Evolutionary conservation across 164 flowering plant genomes (phyloP), one percentile per base, ranked within the genome.

Genomic region (Vitis cinerea): DNA sequence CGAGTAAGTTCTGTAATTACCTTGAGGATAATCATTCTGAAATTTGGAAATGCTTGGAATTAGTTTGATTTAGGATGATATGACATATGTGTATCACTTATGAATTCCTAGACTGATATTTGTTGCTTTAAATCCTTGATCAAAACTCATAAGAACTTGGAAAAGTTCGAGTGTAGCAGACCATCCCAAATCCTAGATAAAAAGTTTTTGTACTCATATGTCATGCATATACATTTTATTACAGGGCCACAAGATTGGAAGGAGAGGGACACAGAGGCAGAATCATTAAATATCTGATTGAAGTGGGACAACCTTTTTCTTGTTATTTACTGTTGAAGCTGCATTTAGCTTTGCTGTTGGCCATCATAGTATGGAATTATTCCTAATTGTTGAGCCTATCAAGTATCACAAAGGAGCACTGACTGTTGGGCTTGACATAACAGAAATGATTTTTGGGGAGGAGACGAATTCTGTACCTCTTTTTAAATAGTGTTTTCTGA

Each of bases 171-270:
- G 44, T 37, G 0, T 6, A 37, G 44, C 44, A 37, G 44, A 37
- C 44, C 44, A 37, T 37, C 44, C 6, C 44, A 37, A 37, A 37
- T 37, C 44, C 44, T 3, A 37, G 44, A 37, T 37, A 37, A 37
- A 6, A 37, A 37, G 27, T 37, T 37, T 37, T 6, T 37, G 44
- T 37, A 37, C 44, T 37, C 47, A 60, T 27, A 8, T 4, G 10
- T 27, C 47, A 27, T 29, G 47, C 11, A 27, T 59, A 48, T 30
- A 2, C 61, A 16, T 69, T 51, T n/a, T 14, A 23, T 19, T 27
- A 50, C 71, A 77, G 80, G 66, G 48, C 62, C 70, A 23, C 67
- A 69, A 65, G 76, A 72, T 29, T 72, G 79, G 76, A 68, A 53
- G 48, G 76, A 77, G 48, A 69, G 70, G 61, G 61, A 65, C 37